Evolutionary conservation across 2,329 filamentous ascomycete species (phyloP).

Genomic region (Fusarium nelsonii): DNA sequence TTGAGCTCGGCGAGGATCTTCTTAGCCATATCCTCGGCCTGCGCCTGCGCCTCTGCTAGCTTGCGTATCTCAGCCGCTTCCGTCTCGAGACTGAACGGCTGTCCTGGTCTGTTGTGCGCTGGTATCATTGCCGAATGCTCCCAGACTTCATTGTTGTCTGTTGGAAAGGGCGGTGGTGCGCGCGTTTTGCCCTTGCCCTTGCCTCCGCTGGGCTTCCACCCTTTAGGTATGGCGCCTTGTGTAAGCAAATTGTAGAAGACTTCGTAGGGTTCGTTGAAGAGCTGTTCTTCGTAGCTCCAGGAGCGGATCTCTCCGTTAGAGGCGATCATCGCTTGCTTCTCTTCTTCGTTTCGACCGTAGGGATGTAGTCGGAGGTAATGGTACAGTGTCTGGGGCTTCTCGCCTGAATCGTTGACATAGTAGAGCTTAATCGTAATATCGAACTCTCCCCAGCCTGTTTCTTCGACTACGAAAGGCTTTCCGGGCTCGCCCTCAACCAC

Average conservation of each 20-base stretch:
- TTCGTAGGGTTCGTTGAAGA: constrained; percentile 98
- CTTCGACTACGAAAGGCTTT: constrained; percentile 83
- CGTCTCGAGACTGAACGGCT: constrained; percentile 79
- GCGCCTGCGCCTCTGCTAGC: constrained; percentile 72
- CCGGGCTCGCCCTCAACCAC: constrained; percentile 77
- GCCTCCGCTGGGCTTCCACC: constrained; percentile 61
- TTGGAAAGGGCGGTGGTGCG: constrained; percentile 55
- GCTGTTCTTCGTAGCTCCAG: constrained; percentile 91
- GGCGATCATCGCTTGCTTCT: constrained; percentile 70
- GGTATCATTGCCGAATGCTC: constrained; percentile 83
- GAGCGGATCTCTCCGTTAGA: constrained; percentile 75
- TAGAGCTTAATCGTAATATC: constrained; percentile 95
- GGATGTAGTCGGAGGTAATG: constrained; percentile 93
- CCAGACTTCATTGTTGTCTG: constrained; percentile 64
- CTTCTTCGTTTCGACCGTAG: constrained; percentile 84
- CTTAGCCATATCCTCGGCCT: constrained; percentile 71
- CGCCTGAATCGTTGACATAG: constrained; percentile 86
- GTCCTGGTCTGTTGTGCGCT: constrained; percentile 71
- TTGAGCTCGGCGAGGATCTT: constrained; percentile 71
- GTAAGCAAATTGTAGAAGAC: constrained; percentile 91
- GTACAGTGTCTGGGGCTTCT: constrained; percentile 96
- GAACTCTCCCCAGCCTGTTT: constrained; percentile 99
- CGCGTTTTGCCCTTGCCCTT: constrained; percentile 64
- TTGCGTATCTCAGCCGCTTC: constrained; percentile 73
- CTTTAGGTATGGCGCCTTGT: constrained; percentile 70